Evolutionary conservation across 169 alveolate species (phyloP), one percentile per base, ranked within the genome.

Genomic region (Plasmodium knowlesi): DNA sequence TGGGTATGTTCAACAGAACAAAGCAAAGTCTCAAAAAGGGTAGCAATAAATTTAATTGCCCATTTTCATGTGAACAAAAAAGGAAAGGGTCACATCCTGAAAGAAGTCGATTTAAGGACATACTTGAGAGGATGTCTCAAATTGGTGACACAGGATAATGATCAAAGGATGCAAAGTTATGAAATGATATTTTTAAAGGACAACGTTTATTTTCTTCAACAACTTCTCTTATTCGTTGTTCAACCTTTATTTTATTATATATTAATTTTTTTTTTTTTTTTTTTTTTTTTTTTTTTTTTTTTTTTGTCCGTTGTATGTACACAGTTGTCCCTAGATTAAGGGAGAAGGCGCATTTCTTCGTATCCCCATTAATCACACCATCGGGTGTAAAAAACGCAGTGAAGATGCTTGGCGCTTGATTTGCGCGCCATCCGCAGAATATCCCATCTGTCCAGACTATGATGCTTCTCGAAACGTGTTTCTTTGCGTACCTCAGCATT

Each of bases 271-370:
- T 22, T 41, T 5, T 79, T 79, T 79, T 79, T 0, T 78, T n/a
- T n/a, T n/a, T n/a, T n/a, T 76, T 5, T 22, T 28, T 4, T 76
- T 34, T 76, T 30, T 4, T 39, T 78, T 30, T 78, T 78, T 79
- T 30, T 79, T 41, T 28, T 50, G 39, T 22, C 70, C 54, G 39
- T 6, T 79, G 84, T 79, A 79, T 50, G 54, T 79, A 79, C 84
- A 79, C 84, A 34, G 16, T 61, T 79, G 34, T 16, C 30, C 37
- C 32, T 50, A 41, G 30, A n/a, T 67, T 25, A 67, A 16, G 2
- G 0, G n/a, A 12, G 76, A 67, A 67, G 37, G 37, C 9, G 76
- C 37, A 8, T 25, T 67, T 67, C n/a, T 10, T 67, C 74, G 12
- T n/a, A n/a, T 14, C 74, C 16, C 10, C 74, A 19, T 61, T 61